phyloP scores from a whole-genome alignment of 805 yeast species.

The Danielozyma ontarioensis region DNA sequence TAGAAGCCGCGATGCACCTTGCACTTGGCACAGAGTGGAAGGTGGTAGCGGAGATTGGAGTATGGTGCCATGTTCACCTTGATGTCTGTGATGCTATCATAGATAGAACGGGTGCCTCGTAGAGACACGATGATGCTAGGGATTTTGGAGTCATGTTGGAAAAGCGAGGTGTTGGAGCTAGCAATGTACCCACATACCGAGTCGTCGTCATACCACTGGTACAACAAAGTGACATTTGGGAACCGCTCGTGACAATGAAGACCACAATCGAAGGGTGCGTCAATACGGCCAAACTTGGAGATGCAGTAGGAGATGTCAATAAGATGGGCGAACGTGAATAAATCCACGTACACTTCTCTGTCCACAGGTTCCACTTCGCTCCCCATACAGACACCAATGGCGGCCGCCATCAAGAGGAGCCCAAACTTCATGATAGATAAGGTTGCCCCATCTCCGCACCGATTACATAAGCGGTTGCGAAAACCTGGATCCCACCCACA shows the following conservation, averaged over 20 bases:
- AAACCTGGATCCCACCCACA: too few species aligned
- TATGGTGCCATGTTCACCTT: constrained; percentile 31
- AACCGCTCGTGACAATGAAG: constrained; percentile 26
- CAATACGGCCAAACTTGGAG: constrained; percentile 21
- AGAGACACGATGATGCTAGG: constrained; percentile 31
- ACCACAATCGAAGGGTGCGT: constrained; percentile 35
- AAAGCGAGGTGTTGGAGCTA: constrained; percentile 21
- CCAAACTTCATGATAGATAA: background rate
- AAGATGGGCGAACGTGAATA: constrained; percentile 36
- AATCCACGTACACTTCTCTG: constrained; percentile 17
- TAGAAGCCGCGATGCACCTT: constrained; percentile 36
- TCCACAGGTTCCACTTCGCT: constrained; percentile 18
- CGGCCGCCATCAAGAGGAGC: background rate
- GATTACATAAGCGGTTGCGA: background rate
- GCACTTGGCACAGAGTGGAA: constrained; percentile 31
- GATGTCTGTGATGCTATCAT: constrained; percentile 35
- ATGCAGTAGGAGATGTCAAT: constrained; percentile 42
- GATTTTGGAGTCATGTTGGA: constrained; percentile 13
- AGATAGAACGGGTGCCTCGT: constrained; percentile 39
- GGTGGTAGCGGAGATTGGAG: constrained; percentile 12
- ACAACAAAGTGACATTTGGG: constrained; percentile 31
- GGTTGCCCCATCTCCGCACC: background rate
- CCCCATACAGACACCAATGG: background rate
- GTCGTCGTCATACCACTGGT: constrained; percentile 29
- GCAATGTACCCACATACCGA: constrained; percentile 38